Evolutionary conservation across 2,329 filamentous ascomycete species (phyloP).

Genomic region (Fusarium albosuccineum): DNA sequence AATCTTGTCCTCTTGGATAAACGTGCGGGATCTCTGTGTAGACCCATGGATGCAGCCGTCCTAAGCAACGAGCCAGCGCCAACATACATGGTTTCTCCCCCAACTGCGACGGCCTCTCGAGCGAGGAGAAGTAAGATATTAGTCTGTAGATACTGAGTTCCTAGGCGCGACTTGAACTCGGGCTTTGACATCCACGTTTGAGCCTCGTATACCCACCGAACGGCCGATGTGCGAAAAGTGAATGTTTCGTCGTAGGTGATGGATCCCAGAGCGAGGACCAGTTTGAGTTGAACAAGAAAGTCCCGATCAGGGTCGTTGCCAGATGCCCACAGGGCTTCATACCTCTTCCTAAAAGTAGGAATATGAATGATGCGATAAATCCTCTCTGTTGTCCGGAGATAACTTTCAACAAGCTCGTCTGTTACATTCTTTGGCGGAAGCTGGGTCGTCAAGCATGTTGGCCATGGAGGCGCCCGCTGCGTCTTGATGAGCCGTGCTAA

Average conservation of each 20-base stretch:
- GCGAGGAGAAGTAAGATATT: slow-evolving; percentile 60
- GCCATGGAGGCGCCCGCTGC: slow-evolving; percentile 62
- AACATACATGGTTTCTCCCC: slow-evolving; percentile 63
- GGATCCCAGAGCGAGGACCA: slow-evolving; percentile 70
- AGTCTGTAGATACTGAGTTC: slow-evolving; percentile 64
- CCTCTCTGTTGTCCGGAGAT: slow-evolving; percentile 62
- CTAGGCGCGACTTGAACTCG: slow-evolving; percentile 64
- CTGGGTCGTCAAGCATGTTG: slow-evolving; percentile 53
- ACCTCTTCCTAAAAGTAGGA: slow-evolving; percentile 62
- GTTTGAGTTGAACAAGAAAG: slow-evolving; percentile 69
- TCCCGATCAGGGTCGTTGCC: slow-evolving; percentile 49
- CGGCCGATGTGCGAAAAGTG: slow-evolving; percentile 61
- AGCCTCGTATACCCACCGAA: slow-evolving; percentile 70
- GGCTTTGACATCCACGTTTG: slow-evolving; percentile 68
- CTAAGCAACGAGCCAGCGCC: slow-evolving; percentile 59
- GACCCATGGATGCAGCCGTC: slow-evolving; percentile 62
- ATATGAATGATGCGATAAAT: slow-evolving; percentile 65
- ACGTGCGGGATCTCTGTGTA: slow-evolving; percentile 62
- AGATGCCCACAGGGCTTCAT: slow-evolving; percentile 63
- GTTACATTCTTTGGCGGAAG: slow-evolving; percentile 62
- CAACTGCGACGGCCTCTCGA: slow-evolving; percentile 53
- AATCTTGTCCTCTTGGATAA: slow-evolving; percentile 54
- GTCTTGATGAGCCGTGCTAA: slow-evolving; percentile 66
- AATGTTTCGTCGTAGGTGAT: slow-evolving; percentile 63
- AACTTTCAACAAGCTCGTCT: slow-evolving; percentile 62